Base-by-base conservation (phyloP, 164 flowering plant genomes). In the Houttuynia cordata region DNA sequence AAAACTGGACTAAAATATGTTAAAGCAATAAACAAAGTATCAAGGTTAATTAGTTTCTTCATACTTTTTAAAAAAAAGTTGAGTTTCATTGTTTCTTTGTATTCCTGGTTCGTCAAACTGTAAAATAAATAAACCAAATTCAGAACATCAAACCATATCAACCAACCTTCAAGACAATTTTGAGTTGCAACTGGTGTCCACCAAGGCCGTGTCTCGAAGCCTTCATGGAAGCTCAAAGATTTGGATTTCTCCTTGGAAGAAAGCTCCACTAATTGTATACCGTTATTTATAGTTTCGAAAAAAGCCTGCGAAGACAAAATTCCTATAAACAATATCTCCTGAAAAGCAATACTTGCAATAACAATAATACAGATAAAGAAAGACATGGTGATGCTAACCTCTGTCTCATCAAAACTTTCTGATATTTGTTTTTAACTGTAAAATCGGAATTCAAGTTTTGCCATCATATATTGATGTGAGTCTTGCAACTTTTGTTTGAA, bases 141-240 rank as follows among this genome's bases (percentile, higher is more conserved):
- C 45, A 53, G 51, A 57, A 51, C 19, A 67, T 24, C 37, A 59
- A 58, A 72, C 13, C 22, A 17, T 7, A 22, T 55, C 53, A 47
- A 79, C 87, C 61, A 40, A 92, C 97, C 98, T 69, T 83, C 70
- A 51, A 93, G 97, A 76, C 79, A 82, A 70, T 90, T 86, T 70
- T 75, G 75, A 62, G 78, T 83, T 24, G 85, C 59, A 53, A 80
- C 70, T 45, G 98, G 98, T 8, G 96, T 82, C 98, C 98, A 93
- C 98, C 98, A 93, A 58, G 98, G 97, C 21, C 97, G 83, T 56
- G 82, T 58, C 63, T 78, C 75, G 67, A 82, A 59, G 71, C 87
- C 97, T 70, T 93, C 98, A 78, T 87, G 90, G 75, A 93, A 93
- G 34, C 81, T 87, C 83, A 93, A 71, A 41, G 84, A 66, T 66